Base-by-base conservation (phyloP, 805 yeast genomes). In the Ogataea sp. region DNA sequence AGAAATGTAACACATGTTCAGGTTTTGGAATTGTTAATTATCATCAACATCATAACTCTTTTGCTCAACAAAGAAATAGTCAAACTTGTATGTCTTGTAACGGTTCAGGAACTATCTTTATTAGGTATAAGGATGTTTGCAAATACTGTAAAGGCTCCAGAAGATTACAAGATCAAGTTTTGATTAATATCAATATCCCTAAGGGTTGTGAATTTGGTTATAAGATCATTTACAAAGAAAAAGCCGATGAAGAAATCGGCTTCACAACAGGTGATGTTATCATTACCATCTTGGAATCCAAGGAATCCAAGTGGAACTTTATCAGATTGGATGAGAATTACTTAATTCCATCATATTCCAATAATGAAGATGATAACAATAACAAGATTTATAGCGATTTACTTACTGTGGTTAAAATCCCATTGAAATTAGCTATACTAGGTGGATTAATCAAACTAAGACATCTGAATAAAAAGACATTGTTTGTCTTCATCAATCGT, bases 201-300 rank as follows among this genome's bases (percentile, higher is more conserved):
- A 76, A 78, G 3, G 89, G 89, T 2, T 63, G 75, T 31, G 58
- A 59, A 32, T 55, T 70, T 37, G 78, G 79, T 0, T 77, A 76
- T 43, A 58, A 63, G 34, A 67, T 79, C 16, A 61, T 75, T 1
- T 58, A 79, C 17, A 61, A 68, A n/a, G 74, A 78, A 6, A 79
- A 74, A 48, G 84, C 80, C 0, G 88, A 82, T 50, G 83, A 80
- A 54, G 82, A 77, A 0, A 54, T 71, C 16, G 65, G 69, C 43
- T 60, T 75, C 3, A 58, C 71, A 3, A 83, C 88, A 0, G 89
- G 89, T 2, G 85, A 82, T 53, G 80, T 82, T 6, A 59, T 80
- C 3, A 69, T 82, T 9, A 73, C 71, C 2, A 54, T 82, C 20
- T 36, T 40, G 18, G 55, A 53, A 36, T 65, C 65, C 29, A 40